Evolutionary conservation across 495 filamentous ascomycete genomes (phyloP).

Genomic region (Aspergillus baeticus): DNA sequence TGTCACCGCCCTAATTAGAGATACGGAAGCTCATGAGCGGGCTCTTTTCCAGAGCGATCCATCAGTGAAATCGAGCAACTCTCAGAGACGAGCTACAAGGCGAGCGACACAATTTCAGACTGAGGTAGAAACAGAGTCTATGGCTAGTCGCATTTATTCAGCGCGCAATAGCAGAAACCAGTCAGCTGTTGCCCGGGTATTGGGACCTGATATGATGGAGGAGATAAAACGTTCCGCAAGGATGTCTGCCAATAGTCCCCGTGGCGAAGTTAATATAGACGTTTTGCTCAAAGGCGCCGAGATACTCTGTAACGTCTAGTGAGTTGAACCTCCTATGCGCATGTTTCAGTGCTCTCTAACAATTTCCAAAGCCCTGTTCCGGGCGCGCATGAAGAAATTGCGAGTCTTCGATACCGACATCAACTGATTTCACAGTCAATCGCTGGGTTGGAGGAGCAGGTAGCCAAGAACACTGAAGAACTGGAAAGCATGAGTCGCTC

Average conservation of each 20-base stretch:
- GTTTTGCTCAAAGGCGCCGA: conserved; percentile 84
- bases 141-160: conserved; percentile 50
- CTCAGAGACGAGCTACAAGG: conserved; percentile 43
- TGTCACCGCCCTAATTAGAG: conserved; percentile 90
- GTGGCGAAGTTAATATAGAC: conserved; percentile 81
- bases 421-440: conserved; percentile 71
- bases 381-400: conserved; percentile 78
- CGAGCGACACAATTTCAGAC: conserved; percentile 46
- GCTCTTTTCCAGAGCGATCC: conserved; percentile 90
- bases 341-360: not conserved
- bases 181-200: conserved; percentile 84
- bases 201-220: conserved; percentile 84
- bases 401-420: conserved; percentile 68
- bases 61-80: conserved; percentile 40
- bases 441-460: conserved; percentile 72
- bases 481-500: conserved; percentile 69
- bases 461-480: conserved; percentile 73
- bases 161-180: conserved; percentile 63
- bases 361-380: conserved; percentile 60
- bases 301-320: conserved; percentile 87
- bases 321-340: conserved; percentile 25
- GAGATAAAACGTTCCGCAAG: conserved; percentile 65
- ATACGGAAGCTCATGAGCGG: conserved; percentile 93
- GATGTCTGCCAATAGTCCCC: conserved; percentile 37
- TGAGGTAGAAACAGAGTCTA: conserved; percentile 42